Conservation (phyloP, 768 basidiomycete species). For the Hygrophoropsis aurantiaca region DNA sequence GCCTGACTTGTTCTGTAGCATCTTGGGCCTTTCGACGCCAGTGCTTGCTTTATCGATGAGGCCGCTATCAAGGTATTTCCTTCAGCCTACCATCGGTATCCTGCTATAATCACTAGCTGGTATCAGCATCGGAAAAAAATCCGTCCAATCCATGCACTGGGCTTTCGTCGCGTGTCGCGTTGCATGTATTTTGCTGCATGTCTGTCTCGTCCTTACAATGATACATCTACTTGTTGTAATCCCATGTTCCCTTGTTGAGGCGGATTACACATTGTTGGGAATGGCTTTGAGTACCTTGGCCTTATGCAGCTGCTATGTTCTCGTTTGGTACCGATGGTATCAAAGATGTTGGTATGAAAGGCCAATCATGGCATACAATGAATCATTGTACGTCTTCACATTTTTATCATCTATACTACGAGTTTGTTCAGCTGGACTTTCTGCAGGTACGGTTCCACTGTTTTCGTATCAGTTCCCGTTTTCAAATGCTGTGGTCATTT, state of each 20-base stretch:
- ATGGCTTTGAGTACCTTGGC: background rate
- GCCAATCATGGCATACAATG: background rate
- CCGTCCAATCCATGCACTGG: too few relatives aligned
- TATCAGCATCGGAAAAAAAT: too few relatives aligned
- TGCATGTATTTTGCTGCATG: background rate
- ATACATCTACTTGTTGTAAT: background rate
- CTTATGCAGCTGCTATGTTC: background rate
- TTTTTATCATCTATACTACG: too few relatives aligned
- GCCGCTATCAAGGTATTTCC: too few relatives aligned
- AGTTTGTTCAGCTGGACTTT: background rate
- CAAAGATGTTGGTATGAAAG: background rate
- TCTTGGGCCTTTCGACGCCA: too few relatives aligned
- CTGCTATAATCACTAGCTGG: too few relatives aligned
- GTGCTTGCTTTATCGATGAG: too few relatives aligned
- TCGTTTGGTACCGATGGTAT: background rate
- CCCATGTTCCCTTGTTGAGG: background rate
- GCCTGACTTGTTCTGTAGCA: background rate
- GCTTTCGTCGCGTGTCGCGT: background rate
- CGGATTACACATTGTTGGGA: background rate
- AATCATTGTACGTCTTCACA: background rate
- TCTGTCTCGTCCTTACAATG: background rate
- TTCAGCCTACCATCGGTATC: too few relatives aligned
- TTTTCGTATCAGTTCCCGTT: background rate
- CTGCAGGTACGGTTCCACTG: background rate
- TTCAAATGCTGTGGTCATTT: constrained; percentile 2